Conservation (phyloP, 805 yeast species). For the Suhomyces tanzawaensis region DNA sequence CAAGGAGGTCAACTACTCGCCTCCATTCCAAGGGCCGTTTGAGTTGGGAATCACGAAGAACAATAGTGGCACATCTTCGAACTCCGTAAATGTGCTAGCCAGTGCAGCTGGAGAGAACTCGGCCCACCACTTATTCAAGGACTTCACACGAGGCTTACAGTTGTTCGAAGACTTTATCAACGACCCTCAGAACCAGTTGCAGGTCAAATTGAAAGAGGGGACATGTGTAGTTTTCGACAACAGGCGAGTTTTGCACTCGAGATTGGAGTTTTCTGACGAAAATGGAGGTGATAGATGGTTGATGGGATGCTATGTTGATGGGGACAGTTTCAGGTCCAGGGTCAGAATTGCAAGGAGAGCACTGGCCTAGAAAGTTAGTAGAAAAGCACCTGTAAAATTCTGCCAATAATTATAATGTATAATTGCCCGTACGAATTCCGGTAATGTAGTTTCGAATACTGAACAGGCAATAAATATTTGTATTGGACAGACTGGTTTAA, state of each 20-base stretch:
- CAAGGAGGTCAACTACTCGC: slow-evolving; percentile 68
- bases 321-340: slow-evolving; percentile 66
- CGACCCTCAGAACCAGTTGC: slow-evolving; percentile 52
- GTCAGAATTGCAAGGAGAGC: slow-evolving; percentile 29
- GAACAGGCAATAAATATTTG: no score
- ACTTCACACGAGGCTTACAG: slow-evolving; percentile 56
- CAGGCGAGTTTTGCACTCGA: slow-evolving; percentile 66
- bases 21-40: slow-evolving; percentile 81
- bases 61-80: slow-evolving; percentile 9
- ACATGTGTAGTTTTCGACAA: slow-evolving; percentile 69
- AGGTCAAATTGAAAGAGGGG: slow-evolving; percentile 54
- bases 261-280: slow-evolving; percentile 42
- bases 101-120: slow-evolving; percentile 33
- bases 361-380: not conserved
- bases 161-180: slow-evolving; percentile 59
- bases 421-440: no score
- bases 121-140: slow-evolving; percentile 43
- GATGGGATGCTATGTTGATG: slow-evolving; percentile 74
- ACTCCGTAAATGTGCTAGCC: slow-evolving; percentile 6
- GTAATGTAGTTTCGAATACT: no score
- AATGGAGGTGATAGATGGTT: slow-evolving; percentile 62
- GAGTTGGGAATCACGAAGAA: slow-evolving; percentile 52
- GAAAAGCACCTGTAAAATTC: no score
- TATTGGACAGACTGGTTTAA: no score
- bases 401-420: no score